Evolutionary conservation across 768 basidiomycete genomes (phyloP), one percentile per base, ranked within the genome.

Genomic region (Pleurotus ostreatus): DNA sequence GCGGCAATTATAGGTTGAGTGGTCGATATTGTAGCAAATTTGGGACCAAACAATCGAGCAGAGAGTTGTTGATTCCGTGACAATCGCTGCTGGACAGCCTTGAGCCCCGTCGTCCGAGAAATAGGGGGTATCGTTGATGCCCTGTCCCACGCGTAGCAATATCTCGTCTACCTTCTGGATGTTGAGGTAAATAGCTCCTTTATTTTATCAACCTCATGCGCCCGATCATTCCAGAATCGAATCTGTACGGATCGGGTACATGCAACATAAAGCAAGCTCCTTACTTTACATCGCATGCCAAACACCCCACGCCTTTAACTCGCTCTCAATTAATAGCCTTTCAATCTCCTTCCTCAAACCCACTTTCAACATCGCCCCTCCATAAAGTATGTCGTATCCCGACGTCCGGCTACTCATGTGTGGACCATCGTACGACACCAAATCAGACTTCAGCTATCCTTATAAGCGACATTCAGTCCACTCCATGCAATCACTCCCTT

Each of bases 241-340:
- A 53, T 53, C 51, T 40, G 11, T 53, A 39, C 41, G 51, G 39
- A 53, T 53, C 51, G 51, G 51, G 51, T 53, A 20, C 15, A 49
- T 49, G 48, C 51, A 44, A 44, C 41, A 53, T 53, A 53, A 53
- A 41, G 37, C 18, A 37, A 40, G 37, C 51, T 53, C 39, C 51
- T 53, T 53, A 53, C 51, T 39, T 53, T 39, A 53, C 51, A 40
- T 53, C 39, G 51, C 51, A 53, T 53, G 51, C 51, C 51, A 41
- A 41, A 53, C 51, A 39, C 51, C 51, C 51, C 51, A 53, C 51
- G 51, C 51, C 51, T 53, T 53, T 53, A 43, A 53, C 41, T 41
- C 51, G 38, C 39, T 38, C 30, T 13, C 41, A 53, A 53, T 53
- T 53, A 39, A 53, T 43, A 25, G 25, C 49, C 49, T 51, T 51